Percentiles rank a stretch among this genome's conserved stretches.
These are phyloP conservation scores for Parsonsia alboflavescens DNA, from an alignment of 257 asterid species.

Conservation along the genomic window DNA sequence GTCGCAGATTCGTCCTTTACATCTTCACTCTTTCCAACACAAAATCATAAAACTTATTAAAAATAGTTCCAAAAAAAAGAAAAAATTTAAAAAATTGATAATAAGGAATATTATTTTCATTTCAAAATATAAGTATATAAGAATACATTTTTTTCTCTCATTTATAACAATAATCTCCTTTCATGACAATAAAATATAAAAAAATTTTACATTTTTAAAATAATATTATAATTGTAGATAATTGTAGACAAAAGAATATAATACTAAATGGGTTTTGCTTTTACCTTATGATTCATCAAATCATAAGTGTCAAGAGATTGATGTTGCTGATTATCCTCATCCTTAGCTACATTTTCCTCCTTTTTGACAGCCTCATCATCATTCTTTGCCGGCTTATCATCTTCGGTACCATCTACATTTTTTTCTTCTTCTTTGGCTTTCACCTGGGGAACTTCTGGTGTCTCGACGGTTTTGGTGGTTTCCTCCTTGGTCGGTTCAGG, in stretches of 20 bases:
- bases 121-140: too few relatives aligned
- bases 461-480: background rate
- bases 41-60: background rate
- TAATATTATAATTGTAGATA: too few relatives aligned
- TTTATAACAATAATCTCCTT: too few relatives aligned
- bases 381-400: slow-evolving; percentile 2
- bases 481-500: slow-evolving; percentile 12
- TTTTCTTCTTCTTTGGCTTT: slow-evolving; percentile 9
- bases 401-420: background rate
- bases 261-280: too few relatives aligned
- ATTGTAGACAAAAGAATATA: too few relatives aligned
- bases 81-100: too few relatives aligned
- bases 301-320: background rate
- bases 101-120: too few relatives aligned
- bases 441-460: background rate
- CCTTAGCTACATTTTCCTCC: background rate
- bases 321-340: background rate
- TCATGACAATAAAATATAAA: too few relatives aligned
- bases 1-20: background rate
- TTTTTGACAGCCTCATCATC: background rate
- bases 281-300: background rate
- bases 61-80: background rate
- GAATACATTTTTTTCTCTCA: too few relatives aligned
- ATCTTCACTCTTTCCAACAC: background rate
- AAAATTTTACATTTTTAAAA: too few relatives aligned